Percentiles rank a stretch among this genome's conserved stretches.
These are phyloP conservation scores for Escovopsis weberi DNA, from an alignment of 2,329 filamentous ascomycete species.

Conservation along the genomic window DNA sequence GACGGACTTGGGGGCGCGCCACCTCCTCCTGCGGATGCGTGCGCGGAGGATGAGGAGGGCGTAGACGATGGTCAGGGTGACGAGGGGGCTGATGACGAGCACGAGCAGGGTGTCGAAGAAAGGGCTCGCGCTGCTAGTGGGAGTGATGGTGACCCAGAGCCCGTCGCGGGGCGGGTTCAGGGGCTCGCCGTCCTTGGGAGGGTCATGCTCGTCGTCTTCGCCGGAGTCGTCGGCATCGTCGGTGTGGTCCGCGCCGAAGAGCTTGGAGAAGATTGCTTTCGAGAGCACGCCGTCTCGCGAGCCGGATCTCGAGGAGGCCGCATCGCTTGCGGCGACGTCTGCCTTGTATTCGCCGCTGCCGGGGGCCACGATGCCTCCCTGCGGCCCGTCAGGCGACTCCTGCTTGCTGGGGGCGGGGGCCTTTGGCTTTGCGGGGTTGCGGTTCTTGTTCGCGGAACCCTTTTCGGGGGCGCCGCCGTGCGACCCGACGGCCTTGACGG, in stretches of 20 bases:
- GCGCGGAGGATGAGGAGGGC: constrained; percentile 75
- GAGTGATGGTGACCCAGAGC: constrained; percentile 92
- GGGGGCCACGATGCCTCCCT: constrained; percentile 55
- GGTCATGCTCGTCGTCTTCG: background rate
- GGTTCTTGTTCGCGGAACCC: constrained; percentile 3
- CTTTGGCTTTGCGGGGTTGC: constrained; percentile 4
- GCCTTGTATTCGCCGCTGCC: constrained; percentile 54
- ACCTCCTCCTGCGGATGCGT: constrained; percentile 74
- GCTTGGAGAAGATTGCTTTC: constrained; percentile 19
- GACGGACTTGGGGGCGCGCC: constrained; percentile 94
- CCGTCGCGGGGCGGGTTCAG: constrained; percentile 41
- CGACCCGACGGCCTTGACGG: constrained; percentile 15
- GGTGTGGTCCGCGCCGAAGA: constrained; percentile 27
- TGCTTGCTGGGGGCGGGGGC: constrained; percentile 1
- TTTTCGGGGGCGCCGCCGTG: constrained; percentile 1
- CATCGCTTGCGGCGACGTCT: background rate
- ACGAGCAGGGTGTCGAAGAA: constrained; percentile 97
- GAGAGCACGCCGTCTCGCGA: constrained; percentile 2
- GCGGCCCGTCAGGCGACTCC: constrained; percentile 19
- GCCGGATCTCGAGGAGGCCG: too few relatives aligned
- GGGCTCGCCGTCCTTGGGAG: constrained; percentile 8
- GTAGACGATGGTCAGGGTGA: constrained; percentile 88
- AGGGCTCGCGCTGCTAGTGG: constrained; percentile 74
- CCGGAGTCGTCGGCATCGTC: constrained; percentile 5
- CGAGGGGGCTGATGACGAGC: constrained; percentile 82